A percentile compares a stretch with the other conserved stretches of the same genome.
Evolutionary conservation across 2,329 filamentous ascomycete species (phyloP).

Genomic region (Arachnopeziza araneosa): DNA sequence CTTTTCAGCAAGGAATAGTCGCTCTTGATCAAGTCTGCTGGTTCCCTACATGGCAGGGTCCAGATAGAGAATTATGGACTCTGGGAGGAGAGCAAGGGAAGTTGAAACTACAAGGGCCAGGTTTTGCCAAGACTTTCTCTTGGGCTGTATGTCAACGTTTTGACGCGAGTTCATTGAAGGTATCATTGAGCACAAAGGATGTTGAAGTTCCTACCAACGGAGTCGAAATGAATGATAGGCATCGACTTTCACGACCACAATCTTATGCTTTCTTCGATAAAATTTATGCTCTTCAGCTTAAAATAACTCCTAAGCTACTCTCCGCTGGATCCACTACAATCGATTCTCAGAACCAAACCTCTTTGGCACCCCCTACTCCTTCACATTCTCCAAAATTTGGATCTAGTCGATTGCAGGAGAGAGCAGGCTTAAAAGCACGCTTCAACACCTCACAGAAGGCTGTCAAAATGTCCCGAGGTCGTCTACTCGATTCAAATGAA

Average conservation of each 20-base stretch:
- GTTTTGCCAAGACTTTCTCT: constrained; percentile 10
- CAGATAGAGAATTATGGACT: constrained; percentile 19
- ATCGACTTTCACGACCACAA: not conserved
- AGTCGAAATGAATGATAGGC: not conserved
- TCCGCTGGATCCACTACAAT: no score
- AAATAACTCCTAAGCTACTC: not conserved
- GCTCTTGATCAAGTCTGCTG: constrained; percentile 20
- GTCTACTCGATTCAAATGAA: no score
- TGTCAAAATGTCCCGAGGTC: no score
- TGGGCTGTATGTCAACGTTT: constrained; percentile 19
- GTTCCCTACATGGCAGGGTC: constrained; percentile 16
- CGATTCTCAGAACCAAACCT: no score
- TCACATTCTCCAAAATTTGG: no score
- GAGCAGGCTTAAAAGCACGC: no score
- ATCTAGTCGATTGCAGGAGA: no score
- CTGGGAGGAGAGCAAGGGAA: constrained; percentile 14
- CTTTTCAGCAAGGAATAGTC: constrained; percentile 13
- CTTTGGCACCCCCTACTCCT: no score
- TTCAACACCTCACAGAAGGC: no score
- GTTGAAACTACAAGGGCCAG: constrained; percentile 11
- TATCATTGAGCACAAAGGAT: constrained; percentile 3
- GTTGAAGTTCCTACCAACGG: constrained; percentile 13
- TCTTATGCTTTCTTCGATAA: not conserved
- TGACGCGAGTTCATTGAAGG: constrained; percentile 1
- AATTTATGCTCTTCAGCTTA: not conserved